phyloP scores from a whole-genome alignment of 2,329 filamentous ascomycete species.

The Gnomoniopsis smithogilvyi region DNA sequence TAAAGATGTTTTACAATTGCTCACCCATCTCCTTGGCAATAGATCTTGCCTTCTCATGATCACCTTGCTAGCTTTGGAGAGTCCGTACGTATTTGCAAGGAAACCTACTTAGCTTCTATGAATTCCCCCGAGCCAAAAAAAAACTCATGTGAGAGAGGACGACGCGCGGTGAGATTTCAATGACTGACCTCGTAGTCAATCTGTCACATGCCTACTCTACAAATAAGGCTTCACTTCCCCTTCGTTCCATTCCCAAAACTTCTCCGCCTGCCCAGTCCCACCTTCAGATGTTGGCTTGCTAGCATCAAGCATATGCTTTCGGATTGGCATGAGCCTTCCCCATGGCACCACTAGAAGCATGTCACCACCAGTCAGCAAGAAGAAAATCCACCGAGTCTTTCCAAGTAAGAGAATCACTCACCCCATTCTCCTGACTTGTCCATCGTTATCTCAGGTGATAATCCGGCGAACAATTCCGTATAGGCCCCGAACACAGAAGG shows the following conservation, averaged over 20 bases:
- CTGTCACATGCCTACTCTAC: neutral
- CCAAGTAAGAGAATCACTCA: constrained; percentile 1
- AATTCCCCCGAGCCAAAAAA: too few relatives aligned
- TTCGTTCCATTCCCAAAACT: constrained; percentile 41
- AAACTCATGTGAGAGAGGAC: too few relatives aligned
- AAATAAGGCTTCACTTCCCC: constrained; percentile 29
- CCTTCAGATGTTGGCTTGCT: constrained; percentile 33
- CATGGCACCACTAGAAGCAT: constrained; percentile 32
- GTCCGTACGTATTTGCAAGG: too few relatives aligned
- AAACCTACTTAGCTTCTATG: too few relatives aligned
- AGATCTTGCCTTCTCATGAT: too few relatives aligned
- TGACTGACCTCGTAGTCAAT: neutral
- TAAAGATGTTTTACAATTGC: too few relatives aligned
- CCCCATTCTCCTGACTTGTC: constrained; percentile 25
- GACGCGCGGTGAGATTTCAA: neutral
- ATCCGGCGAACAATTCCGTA: constrained; percentile 36
- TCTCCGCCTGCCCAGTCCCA: constrained; percentile 32
- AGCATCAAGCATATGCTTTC: constrained; percentile 26
- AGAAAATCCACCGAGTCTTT: neutral
- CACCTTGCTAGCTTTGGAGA: too few relatives aligned
- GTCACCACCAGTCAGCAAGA: neutral
- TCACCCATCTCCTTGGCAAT: too few relatives aligned
- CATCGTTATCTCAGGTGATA: constrained; percentile 32
- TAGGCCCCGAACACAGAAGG: constrained; percentile 31
- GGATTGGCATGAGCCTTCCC: constrained; percentile 32